Evolutionary conservation across 495 filamentous ascomycete genomes (phyloP), one percentile per base, ranked within the genome.

Genomic region (Aspergillus incahuasiensis): DNA sequence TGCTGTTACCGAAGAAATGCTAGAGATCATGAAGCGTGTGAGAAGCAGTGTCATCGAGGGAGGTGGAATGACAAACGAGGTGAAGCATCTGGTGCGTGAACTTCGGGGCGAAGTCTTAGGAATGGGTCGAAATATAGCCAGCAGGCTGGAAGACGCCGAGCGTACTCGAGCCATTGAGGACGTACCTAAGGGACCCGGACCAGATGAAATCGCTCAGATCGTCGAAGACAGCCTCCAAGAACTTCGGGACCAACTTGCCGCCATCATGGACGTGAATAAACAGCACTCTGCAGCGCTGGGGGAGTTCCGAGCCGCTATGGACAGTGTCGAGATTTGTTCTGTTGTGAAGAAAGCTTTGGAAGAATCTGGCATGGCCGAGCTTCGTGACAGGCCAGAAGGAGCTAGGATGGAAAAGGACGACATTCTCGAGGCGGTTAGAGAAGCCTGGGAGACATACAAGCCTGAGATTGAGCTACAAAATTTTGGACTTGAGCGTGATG

Each of bases 371-470:
- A 50, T 74, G 12, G 65, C 69, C 15, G 69, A 76, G 41, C 66
- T 72, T 16, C 63, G 74, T 28, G 58, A 64, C 6, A 68, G 70
- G 45, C 63, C 69, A 0, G 65, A 64, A 8, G 70, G 70, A 20
- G 55, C 68, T 21, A 69, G 67, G 7, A 79, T 87, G 60, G 81
- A 80, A 52, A 84, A 88, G 55, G 89, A 95, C 52, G 90, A 91
- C 35, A 90, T 97, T 28, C 74, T 97, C 0, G 83, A 88, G 1
- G 90, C 91, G 0, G 87, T 97, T 6, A 83, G 84, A 51, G 90
- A 95, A 51, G 91, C 89, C 2, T 95, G 88, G 85, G 91, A 96
- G 62, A 86, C 83, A 5, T 95, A 92, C 70, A 92, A 92, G 68
- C 92, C 91, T 1, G 89, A 97, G 57, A 91, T 97, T 38, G 87